Percentiles rank a stretch among this genome's conserved stretches.
phyloP scores from a whole-genome alignment of 2,329 filamentous ascomycete species.

The Pestalotiopsis sp. region DNA sequence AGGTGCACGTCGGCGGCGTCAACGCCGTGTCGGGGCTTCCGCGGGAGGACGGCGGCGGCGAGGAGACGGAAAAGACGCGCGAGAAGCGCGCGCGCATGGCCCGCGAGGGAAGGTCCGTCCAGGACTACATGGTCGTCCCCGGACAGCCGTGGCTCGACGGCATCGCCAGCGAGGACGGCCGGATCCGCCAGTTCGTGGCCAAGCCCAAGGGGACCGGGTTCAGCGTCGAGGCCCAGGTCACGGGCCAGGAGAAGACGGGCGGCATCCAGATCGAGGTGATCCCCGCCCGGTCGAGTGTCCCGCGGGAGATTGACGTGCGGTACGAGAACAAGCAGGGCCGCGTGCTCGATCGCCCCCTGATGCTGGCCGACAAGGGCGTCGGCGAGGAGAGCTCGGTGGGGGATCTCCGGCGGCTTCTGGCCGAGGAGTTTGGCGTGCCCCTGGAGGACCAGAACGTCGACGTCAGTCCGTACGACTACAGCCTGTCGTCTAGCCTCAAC shows the following conservation, averaged over 20 bases:
- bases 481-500: not conserved
- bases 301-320: constrained; percentile 1
- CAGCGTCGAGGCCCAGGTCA: constrained; percentile 48
- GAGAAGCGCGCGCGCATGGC: constrained; percentile 13
- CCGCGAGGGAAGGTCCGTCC: constrained; percentile 13
- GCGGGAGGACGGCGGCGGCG: not conserved
- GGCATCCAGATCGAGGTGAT: constrained; percentile 50
- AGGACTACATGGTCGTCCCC: constrained; percentile 39
- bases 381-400: not conserved
- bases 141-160: constrained; percentile 44
- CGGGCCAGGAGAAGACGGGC: constrained; percentile 40
- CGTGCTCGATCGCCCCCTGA: not conserved
- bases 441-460: constrained; percentile 4
- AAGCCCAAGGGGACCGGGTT: constrained; percentile 45
- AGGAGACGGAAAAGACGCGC: constrained; percentile 23
- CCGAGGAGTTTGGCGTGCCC: constrained; percentile 2
- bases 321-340: constrained; percentile 4
- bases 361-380: not conserved
- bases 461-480: not conserved
- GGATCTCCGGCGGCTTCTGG: constrained; percentile 2
- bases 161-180: constrained; percentile 35
- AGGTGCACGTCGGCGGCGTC: constrained; percentile 42
- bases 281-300: constrained; percentile 20
- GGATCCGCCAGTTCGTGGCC: constrained; percentile 51
- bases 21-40: constrained; percentile 43